Base-by-base conservation (phyloP, 1,139 yeast genomes). In the Blastobotrys aristatus region DNA sequence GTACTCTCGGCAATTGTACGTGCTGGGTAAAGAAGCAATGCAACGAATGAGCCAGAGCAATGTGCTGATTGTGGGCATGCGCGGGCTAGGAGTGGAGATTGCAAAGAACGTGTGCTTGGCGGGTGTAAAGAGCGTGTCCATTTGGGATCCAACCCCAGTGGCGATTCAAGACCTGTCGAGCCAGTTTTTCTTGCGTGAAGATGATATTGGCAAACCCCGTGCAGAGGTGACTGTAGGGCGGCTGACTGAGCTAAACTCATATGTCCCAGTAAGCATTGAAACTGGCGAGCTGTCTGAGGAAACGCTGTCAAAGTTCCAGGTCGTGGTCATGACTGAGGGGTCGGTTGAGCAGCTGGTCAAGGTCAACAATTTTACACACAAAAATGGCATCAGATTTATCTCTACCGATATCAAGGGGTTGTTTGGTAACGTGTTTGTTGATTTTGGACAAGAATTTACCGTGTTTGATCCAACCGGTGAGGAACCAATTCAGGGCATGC, bases 41-140 rank as follows among this genome's bases (percentile, higher is more conserved):
- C 74, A 90, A 61, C 86, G 88, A 67, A 87, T 92, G 97, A 96
- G 92, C 62, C 76, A 79, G 56, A 89, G 97, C 39, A 88, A 85
- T 60, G 96, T 92, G 17, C 76, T 92, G 46, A 75, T 92, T 48
- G 79, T 90, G 54, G 98, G 98, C 2, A 71, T 90, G 53, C 82
- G 81, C 63, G 98, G 98, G 33, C 73, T 92, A 43, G 99, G 99
- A 58, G 77, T 87, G 41, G 99, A 92, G 68, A 89, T 92, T 52
- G 97, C 98, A 35, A 94, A 92, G 69, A 92, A 92, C 68, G 88
- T 92, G 49, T 95, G 96, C 0, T 75, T 92, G 48, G 98, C 98
- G 2, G 99, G 99, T 58, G 98, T 92, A 59, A 94, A 92, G 70
- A 84, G 95, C 16, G 73, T 92, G 59, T 76, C 94, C n/a, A 69